Percentiles rank a stretch among this genome's conserved stretches.
Conservation (phyloP, 129 eudicot species). For the Artemisia tridentata region DNA sequence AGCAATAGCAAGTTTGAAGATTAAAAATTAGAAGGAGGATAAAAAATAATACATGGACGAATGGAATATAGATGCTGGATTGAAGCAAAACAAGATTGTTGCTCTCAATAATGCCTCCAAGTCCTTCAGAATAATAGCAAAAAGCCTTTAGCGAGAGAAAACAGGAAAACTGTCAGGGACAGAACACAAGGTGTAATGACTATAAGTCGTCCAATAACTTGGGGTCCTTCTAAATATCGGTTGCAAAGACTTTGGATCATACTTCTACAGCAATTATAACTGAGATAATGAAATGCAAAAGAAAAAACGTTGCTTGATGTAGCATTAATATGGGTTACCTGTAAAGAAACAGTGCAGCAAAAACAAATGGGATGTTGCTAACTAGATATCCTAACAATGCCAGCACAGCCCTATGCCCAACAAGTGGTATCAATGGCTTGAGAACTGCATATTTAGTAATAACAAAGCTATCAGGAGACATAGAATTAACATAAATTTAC, state of each 20-base stretch:
- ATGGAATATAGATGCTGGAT: conserved; percentile 96
- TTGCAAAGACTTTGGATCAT: not conserved
- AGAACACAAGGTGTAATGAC: conserved; percentile 13
- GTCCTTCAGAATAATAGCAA: conserved; percentile 66
- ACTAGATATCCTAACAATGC: conserved; percentile 76
- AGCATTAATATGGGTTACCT: conserved; percentile 35
- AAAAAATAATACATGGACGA: conserved; percentile 67
- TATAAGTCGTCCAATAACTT: not conserved
- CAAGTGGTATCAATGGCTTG: conserved; percentile 70
- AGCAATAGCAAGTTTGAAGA: not conserved
- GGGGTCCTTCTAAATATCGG: too few species aligned
- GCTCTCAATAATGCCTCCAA: conserved; percentile 66
- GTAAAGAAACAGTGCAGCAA: conserved; percentile 72
- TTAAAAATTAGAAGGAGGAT: conserved; percentile 14
- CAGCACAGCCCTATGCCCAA: conserved; percentile 85
- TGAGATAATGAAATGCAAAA: not conserved
- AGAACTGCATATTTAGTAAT: conserved; percentile 52
- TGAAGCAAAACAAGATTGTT: conserved; percentile 86
- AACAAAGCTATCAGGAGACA: conserved; percentile 6
- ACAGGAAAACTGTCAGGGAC: conserved; percentile 29
- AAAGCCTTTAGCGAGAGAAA: conserved; percentile 58
- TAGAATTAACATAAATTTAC: conserved; percentile 4
- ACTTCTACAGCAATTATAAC: not conserved
- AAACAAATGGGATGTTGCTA: conserved; percentile 62
- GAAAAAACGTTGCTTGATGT: not conserved